Evolutionary conservation across 345 rosid genomes (phyloP).

Genomic region (Cardamine chenopodiifolia): DNA sequence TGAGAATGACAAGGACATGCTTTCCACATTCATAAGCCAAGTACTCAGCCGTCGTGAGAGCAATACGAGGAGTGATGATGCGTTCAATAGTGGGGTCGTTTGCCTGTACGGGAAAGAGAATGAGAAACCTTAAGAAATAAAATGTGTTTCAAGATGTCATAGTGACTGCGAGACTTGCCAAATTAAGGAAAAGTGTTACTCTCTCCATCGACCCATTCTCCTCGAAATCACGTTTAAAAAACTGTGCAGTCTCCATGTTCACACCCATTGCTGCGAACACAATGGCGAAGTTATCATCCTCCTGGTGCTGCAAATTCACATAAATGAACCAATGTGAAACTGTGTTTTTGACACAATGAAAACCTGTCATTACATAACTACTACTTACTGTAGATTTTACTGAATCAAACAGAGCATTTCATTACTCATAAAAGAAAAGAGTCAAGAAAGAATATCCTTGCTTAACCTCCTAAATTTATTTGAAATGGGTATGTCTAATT

Average conservation of each 20-base stretch:
- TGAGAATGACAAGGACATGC: conserved; percentile 92
- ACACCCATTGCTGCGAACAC: conserved; percentile 99
- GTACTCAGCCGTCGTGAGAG: conserved; percentile 93
- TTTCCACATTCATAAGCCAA: conserved; percentile 95
- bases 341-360: neutral
- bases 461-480: neutral
- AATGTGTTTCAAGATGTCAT: conserved; percentile 8
- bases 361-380: conserved; percentile 2
- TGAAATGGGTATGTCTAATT: conserved; percentile 6
- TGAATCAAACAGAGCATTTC: conserved; percentile 4
- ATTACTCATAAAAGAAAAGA: conserved; percentile 3
- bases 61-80: conserved; percentile 92
- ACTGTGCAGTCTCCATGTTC: conserved; percentile 96
- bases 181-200: conserved; percentile 83
- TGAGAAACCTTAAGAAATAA: conserved; percentile 4
- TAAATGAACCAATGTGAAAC: conserved; percentile 20
- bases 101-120: conserved; percentile 56
- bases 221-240: conserved; percentile 94
- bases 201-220: conserved; percentile 97
- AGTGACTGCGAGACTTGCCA: conserved; percentile 50
- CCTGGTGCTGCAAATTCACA: conserved; percentile 58
- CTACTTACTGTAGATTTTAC: neutral
- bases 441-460: neutral
- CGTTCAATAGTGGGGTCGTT: conserved; percentile 96
- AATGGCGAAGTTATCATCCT: conserved; percentile 92